A percentile compares a stretch with the other conserved stretches of the same genome.
phyloP scores from a whole-genome alignment of 768 basidiomycete species.

The Chalciporus pseudorubinellus region DNA sequence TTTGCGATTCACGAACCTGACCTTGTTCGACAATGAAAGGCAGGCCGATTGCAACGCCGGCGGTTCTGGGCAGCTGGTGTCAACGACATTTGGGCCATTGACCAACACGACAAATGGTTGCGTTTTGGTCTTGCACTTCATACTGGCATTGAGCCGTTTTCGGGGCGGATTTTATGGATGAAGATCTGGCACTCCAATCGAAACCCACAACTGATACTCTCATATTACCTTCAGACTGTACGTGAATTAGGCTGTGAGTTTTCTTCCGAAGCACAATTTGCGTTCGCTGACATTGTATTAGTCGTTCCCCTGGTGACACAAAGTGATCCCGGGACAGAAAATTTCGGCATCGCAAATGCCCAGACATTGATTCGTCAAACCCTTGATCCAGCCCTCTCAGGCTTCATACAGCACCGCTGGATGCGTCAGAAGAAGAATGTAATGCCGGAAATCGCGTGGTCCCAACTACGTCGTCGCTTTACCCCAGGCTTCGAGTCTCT shows the following conservation, averaged over 20 bases:
- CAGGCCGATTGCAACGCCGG: no score
- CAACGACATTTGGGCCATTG: no score
- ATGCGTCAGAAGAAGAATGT: constrained; percentile 38
- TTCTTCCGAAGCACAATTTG: constrained; percentile 6
- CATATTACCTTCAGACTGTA: constrained; percentile 35
- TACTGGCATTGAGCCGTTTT: no score
- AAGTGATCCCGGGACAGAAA: constrained; percentile 18
- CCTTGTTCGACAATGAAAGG: no score
- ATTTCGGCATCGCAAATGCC: constrained; percentile 44
- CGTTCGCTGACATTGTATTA: background rate
- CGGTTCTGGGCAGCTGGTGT: no score
- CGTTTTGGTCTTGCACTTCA: no score
- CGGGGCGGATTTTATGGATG: no score
- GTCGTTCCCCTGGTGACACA: no score
- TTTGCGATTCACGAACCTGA: no score
- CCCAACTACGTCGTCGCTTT: constrained; percentile 28
- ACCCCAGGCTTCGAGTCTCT: constrained; percentile 37
- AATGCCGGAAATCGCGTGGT: constrained; percentile 44
- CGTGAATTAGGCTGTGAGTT: constrained; percentile 18
- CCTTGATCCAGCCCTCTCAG: constrained; percentile 38
- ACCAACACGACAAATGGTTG: no score
- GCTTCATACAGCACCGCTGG: constrained; percentile 42
- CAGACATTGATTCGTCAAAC: constrained; percentile 40
- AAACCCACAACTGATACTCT: constrained; percentile 33
- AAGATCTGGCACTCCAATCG: constrained; percentile 47